These are phyloP conservation scores for Salicornia ramosissima DNA, from an alignment of 148 eudicot species.

Conservation along the genomic window DNA sequence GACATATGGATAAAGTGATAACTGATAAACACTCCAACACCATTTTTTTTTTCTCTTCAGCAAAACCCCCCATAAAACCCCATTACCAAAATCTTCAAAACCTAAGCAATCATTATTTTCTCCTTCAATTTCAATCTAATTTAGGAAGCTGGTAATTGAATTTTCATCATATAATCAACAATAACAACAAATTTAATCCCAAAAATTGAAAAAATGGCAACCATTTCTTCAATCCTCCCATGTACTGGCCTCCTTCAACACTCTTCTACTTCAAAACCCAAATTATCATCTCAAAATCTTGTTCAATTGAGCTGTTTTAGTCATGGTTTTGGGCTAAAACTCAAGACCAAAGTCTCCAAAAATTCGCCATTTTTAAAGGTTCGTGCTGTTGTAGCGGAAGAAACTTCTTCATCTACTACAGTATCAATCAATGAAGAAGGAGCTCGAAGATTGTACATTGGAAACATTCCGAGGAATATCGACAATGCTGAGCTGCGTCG, in stretches of 20 bases:
- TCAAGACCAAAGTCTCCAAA: neutral
- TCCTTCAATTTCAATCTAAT: constrained; percentile 8
- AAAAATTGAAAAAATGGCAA: constrained; percentile 15
- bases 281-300: constrained; percentile 7
- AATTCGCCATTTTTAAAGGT: constrained; percentile 8
- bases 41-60: neutral
- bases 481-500: constrained; percentile 47
- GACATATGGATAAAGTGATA: constrained; percentile 29
- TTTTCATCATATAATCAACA: neutral
- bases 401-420: constrained; percentile 13
- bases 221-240: constrained; percentile 20
- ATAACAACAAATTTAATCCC: neutral
- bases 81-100: neutral
- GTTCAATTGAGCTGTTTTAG: neutral
- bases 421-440: constrained; percentile 22
- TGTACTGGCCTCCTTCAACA: constrained; percentile 10
- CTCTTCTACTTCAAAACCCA: constrained; percentile 12
- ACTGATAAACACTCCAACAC: neutral
- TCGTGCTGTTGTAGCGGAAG: constrained; percentile 25
- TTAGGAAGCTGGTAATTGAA: neutral
- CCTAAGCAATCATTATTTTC: neutral
- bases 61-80: neutral
- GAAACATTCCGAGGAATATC: constrained; percentile 62
- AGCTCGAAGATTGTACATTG: constrained; percentile 47
- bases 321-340: constrained; percentile 9